Evolutionary conservation across 75 land plant species (phyloP).

Genomic region (Cunninghamia lanceolata): DNA sequence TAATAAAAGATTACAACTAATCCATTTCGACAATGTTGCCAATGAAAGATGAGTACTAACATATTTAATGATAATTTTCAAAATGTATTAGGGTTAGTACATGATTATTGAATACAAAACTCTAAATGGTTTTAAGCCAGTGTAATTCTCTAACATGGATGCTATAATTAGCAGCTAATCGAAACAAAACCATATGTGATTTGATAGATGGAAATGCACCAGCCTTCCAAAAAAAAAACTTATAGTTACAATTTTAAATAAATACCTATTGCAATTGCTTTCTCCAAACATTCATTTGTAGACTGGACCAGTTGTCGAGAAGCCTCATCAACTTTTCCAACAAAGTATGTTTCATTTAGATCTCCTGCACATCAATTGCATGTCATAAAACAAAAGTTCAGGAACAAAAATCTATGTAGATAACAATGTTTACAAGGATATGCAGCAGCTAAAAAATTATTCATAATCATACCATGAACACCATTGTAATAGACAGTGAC

Average conservation of each 20-base stretch:
- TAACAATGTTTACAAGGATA: not conserved
- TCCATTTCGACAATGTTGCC: too few species aligned
- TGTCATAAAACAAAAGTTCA: not conserved
- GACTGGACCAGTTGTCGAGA: constrained; percentile 77
- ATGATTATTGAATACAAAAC: not conserved
- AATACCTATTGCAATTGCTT: constrained; percentile 87
- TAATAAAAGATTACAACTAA: too few species aligned
- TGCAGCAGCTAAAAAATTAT: not conserved
- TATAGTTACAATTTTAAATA: not conserved
- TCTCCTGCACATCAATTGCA: constrained; percentile 75
- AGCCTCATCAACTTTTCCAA: constrained; percentile 88
- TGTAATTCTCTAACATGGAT: not conserved
- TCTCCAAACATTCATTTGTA: constrained; percentile 96
- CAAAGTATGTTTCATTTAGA: constrained; percentile 92
- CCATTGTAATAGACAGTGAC: constrained; percentile 89
- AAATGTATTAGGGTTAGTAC: not conserved
- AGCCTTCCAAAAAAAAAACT: constrained; percentile 6
- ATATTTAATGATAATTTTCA: too few species aligned
- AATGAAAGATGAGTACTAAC: not conserved
- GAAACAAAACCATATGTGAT: not conserved
- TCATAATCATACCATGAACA: constrained; percentile 66
- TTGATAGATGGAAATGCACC: too few species aligned
- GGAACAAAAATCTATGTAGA: not conserved
- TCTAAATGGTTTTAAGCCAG: not conserved
- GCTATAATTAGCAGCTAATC: not conserved